Evolutionary conservation across 169 alveolate species (phyloP), one percentile per base, ranked within the genome.

Genomic region (Plasmodium gallinaceum): DNA sequence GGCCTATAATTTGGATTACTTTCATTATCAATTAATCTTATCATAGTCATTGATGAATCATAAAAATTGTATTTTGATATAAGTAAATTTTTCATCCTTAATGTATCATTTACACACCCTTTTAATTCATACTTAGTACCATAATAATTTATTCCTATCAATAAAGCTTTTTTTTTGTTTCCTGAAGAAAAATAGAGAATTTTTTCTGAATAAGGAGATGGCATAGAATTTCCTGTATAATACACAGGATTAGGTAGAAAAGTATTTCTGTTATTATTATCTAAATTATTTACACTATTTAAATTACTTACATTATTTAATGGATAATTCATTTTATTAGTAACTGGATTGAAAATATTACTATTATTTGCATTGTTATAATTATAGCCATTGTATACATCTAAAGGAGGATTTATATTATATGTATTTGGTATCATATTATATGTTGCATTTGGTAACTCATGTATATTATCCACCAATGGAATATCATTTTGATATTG

Each of bases 81-180:
- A 57, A 94, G 83, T 9, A 94, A 70, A n/a, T 91, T 60, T 60
- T 70, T 62, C 93, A 88, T 89, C 46, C 91, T 80, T 46, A 87
- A 58, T 20, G 92, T 94, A 43, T 94, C 96, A 42, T 92, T 92
- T 51, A 91, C 88, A 85, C 96, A 92, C 2, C 96, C 96, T 9
- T 91, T 57, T 68, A 93, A 88, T 64, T 91, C 93, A 18, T 92
- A 86, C 2, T 70, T 71, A 7, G 94, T 57, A 57, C 94, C 95
- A 7, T 73, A 78, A 75, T 93, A 93, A 88, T 93, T 91, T 71
- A 91, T 91, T 14, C 96, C 96, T 51, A 93, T 80, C 69, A 93
- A 72, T 66, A 93, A 74, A 26, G 96, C 96, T 48, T 90, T 88
- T 24, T 86, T 76, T 39, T 76, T 62, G 54, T 76, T 76, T 46